These are phyloP conservation scores for Candida suzukii DNA, from an alignment of 805 yeast species.

Conservation along the genomic window DNA sequence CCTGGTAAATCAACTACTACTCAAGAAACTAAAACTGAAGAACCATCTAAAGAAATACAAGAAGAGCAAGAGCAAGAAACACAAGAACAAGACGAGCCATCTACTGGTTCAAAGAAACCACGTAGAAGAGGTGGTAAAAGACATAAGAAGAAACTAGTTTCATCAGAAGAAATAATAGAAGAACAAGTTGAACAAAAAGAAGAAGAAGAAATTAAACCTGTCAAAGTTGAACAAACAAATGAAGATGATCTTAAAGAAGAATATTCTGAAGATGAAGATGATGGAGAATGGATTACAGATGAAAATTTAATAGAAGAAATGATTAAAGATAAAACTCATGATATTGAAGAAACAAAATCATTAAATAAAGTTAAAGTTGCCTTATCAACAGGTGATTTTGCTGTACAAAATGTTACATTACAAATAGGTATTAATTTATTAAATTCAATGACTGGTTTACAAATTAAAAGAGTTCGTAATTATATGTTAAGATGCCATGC, in stretches of 20 bases:
- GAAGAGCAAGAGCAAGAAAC: neutral
- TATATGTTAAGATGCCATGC: slow-evolving; percentile 98
- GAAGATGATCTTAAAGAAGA: slow-evolving; percentile 28
- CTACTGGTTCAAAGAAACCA: slow-evolving; percentile 31
- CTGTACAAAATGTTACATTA: slow-evolving; percentile 90
- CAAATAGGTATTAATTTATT: slow-evolving; percentile 85
- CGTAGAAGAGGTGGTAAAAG: slow-evolving; percentile 62
- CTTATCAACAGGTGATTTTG: slow-evolving; percentile 91
- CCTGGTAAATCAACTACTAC: neutral
- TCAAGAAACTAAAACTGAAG: slow-evolving; percentile 1
- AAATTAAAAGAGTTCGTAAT: slow-evolving; percentile 77
- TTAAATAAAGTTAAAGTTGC: slow-evolving; percentile 59
- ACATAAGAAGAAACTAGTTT: slow-evolving; percentile 47
- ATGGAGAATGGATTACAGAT: slow-evolving; percentile 87
- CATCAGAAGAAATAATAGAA: slow-evolving; percentile 2
- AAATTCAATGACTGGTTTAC: slow-evolving; percentile 78
- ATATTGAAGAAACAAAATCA: slow-evolving; percentile 30
- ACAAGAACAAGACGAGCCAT: slow-evolving; percentile 6
- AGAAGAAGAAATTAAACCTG: slow-evolving; percentile 1
- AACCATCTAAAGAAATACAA: neutral
- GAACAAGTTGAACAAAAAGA: slow-evolving; percentile 4
- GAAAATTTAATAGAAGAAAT: slow-evolving; percentile 71
- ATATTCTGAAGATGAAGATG: slow-evolving; percentile 70
- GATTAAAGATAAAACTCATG: slow-evolving; percentile 61
- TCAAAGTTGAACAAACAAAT: slow-evolving; percentile 5